These are phyloP conservation scores for Teratosphaeria viscida DNA, from an alignment of 2,329 filamentous ascomycete species.

Conservation along the genomic window DNA sequence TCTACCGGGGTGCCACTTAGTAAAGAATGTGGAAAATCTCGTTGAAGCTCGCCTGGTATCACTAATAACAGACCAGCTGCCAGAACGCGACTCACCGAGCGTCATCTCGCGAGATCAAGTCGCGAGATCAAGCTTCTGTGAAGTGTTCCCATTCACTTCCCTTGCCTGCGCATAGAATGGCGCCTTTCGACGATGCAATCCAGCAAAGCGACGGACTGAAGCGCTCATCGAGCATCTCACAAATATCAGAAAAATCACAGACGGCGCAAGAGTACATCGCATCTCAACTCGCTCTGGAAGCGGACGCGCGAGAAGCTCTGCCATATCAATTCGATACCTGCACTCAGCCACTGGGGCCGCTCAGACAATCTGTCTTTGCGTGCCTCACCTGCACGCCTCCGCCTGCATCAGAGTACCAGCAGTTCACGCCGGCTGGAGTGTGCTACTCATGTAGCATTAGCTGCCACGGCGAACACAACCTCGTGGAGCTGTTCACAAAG, in stretches of 20 bases:
- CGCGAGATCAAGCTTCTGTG: background rate
- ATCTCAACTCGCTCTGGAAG: slow-evolving; percentile 80
- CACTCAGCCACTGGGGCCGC: slow-evolving; percentile 76
- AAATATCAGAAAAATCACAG: slow-evolving; percentile 40
- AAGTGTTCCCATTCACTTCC: background rate
- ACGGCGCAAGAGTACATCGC: slow-evolving; percentile 63
- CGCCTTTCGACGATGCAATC: background rate
- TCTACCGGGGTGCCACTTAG: no score
- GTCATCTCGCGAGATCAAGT: background rate
- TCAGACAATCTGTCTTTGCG: slow-evolving; percentile 83
- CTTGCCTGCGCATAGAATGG: background rate
- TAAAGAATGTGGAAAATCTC: no score
- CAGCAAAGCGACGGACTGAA: background rate
- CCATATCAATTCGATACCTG: slow-evolving; percentile 94
- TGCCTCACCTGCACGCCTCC: slow-evolving; percentile 89
- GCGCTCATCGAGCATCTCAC: background rate
- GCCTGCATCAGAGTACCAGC: slow-evolving; percentile 49
- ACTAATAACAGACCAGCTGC: background rate
- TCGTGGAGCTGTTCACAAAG: slow-evolving; percentile 94
- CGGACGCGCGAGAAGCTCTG: slow-evolving; percentile 86
- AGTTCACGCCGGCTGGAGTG: slow-evolving; percentile 66
- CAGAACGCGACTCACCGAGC: background rate
- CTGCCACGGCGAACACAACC: slow-evolving; percentile 87
- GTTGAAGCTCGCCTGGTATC: no score
- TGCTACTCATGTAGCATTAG: slow-evolving; percentile 96